A percentile compares a stretch with the other conserved stretches of the same genome.
These are phyloP conservation scores for Penicillium alfredii DNA, from an alignment of 495 filamentous ascomycete species.

Conservation along the genomic window DNA sequence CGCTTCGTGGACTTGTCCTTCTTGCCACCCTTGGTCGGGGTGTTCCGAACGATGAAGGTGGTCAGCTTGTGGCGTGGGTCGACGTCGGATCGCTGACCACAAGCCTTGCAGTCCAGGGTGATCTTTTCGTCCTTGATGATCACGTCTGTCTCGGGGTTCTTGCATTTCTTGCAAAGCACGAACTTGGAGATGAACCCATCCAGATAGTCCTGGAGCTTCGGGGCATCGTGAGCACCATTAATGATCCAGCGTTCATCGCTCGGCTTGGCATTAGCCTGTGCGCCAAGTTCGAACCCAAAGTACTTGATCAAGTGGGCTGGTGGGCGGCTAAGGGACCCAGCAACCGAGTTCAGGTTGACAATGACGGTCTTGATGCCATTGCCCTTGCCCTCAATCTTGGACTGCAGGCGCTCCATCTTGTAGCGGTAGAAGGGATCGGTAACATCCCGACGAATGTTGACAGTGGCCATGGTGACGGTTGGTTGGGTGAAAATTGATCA, in stretches of 20 bases:
- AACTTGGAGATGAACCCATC: slow-evolving; percentile 98
- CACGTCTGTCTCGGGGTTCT: slow-evolving; percentile 97
- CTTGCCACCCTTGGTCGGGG: slow-evolving; percentile 89
- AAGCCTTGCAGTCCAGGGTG: slow-evolving; percentile 94
- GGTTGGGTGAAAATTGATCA: slow-evolving; percentile 15
- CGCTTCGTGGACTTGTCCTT: slow-evolving; percentile 92
- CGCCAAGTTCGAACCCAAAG: slow-evolving; percentile 97
- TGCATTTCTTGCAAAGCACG: slow-evolving; percentile 98
- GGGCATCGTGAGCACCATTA: slow-evolving; percentile 93
- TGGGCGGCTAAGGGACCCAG: slow-evolving; percentile 84
- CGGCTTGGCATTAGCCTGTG: slow-evolving; percentile 96
- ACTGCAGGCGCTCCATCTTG: slow-evolving; percentile 98
- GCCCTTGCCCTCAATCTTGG: slow-evolving; percentile 99
- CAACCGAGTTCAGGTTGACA: slow-evolving; percentile 94
- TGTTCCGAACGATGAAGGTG: slow-evolving; percentile 95
- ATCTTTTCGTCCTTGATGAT: slow-evolving; percentile 89
- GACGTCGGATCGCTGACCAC: slow-evolving; percentile 84
- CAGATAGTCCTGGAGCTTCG: slow-evolving; percentile 95
- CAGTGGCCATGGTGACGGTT: slow-evolving; percentile 70
- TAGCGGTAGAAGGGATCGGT: slow-evolving; percentile 99
- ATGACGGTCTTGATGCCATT: slow-evolving; percentile 96
- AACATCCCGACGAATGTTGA: slow-evolving; percentile 99
- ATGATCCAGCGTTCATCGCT: slow-evolving; percentile 99
- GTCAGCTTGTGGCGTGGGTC: slow-evolving; percentile 92
- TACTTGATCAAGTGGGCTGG: slow-evolving; percentile 98